phyloP scores from a whole-genome alignment of 2,329 filamentous ascomycete genomes.

The Pseudonectria foliicola region DNA sequence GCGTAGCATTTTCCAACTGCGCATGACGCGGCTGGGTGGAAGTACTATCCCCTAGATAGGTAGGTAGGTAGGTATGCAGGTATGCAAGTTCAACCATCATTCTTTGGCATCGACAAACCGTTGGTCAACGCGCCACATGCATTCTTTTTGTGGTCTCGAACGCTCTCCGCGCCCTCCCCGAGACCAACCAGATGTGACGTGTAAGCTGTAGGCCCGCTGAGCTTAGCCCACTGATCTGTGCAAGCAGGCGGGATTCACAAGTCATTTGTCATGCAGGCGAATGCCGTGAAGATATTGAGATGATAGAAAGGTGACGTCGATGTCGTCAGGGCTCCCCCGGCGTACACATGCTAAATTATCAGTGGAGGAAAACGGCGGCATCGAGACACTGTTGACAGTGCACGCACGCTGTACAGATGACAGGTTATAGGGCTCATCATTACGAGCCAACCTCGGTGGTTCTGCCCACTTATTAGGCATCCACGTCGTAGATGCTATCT shows the following conservation, averaged over 20 bases:
- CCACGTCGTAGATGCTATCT: no score
- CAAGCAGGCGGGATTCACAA: rapidly evolving
- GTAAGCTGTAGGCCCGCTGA: no score
- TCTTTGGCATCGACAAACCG: no score
- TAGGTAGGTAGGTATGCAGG: no score
- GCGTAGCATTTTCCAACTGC: slow-evolving; percentile 35
- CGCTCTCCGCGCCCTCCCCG: slow-evolving; percentile 27
- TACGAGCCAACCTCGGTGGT: no score
- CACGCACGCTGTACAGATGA: no score
- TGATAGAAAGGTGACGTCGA: slow-evolving; percentile 33
- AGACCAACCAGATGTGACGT: no score
- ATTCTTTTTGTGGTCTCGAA: slow-evolving; percentile 34
- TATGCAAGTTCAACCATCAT: slow-evolving; percentile 12
- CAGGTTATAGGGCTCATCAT: no score
- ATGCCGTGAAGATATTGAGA: slow-evolving; percentile 33
- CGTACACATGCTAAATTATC: slow-evolving; percentile 16
- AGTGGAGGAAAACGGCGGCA: slow-evolving; percentile 8
- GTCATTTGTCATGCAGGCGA: slow-evolving; percentile 24
- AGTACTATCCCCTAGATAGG: no score
- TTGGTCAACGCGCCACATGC: slow-evolving; percentile 16
- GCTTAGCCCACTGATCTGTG: no score
- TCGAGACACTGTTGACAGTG: slow-evolving; percentile 8
- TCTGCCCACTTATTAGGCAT: no score
- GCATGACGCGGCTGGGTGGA: slow-evolving; percentile 31
- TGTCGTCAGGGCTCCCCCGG: slow-evolving; percentile 8